Percentiles rank a stretch among this genome's conserved stretches.
phyloP scores from a whole-genome alignment of 1,284 basidiomycete species.

The Fistulinella staudtii region DNA sequence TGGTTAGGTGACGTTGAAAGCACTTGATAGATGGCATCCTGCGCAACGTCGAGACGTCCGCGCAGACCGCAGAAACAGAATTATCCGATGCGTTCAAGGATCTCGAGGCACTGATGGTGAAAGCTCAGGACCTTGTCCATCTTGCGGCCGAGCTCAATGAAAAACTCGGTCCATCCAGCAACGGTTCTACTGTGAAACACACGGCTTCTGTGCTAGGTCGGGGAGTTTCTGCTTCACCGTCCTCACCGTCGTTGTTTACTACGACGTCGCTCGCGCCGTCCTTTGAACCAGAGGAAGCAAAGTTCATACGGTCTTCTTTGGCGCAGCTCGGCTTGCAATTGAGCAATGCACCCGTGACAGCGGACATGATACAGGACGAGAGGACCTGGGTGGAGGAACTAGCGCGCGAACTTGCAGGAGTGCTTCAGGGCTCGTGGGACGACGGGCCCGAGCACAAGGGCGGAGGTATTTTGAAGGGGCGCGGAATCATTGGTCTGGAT shows the following conservation, averaged over 20 bases:
- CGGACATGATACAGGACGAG: slow-evolving; percentile 88
- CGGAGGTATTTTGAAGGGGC: slow-evolving; percentile 59
- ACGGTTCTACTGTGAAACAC: slow-evolving; percentile 15
- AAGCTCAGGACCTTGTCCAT: slow-evolving; percentile 90
- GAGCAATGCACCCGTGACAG: slow-evolving; percentile 75
- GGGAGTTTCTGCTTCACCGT: slow-evolving; percentile 16
- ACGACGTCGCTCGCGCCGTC: slow-evolving; percentile 31
- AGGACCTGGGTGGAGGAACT: slow-evolving; percentile 77
- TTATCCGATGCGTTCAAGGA: slow-evolving; percentile 84
- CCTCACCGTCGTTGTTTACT: slow-evolving; percentile 21
- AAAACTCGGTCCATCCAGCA: slow-evolving; percentile 61
- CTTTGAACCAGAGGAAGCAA: slow-evolving; percentile 72
- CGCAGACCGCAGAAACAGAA: slow-evolving; percentile 58
- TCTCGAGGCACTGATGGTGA: slow-evolving; percentile 87
- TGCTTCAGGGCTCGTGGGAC: slow-evolving; percentile 55
- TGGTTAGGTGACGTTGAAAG: not conserved
- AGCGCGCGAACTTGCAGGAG: slow-evolving; percentile 75
- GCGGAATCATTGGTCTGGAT: slow-evolving; percentile 85
- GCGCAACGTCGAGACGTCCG: slow-evolving; percentile 65
- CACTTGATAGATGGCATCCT: slow-evolving; percentile 69
- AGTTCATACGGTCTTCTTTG: slow-evolving; percentile 84
- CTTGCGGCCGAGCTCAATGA: slow-evolving; percentile 87
- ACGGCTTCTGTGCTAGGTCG: slow-evolving; percentile 3
- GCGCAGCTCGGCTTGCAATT: slow-evolving; percentile 84
- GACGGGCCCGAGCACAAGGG: slow-evolving; percentile 9